A percentile compares a stretch with the other conserved stretches of the same genome.
These are phyloP conservation scores for Cryptomeria japonica DNA, from an alignment of 75 land plant genomes.

Conservation along the genomic window DNA sequence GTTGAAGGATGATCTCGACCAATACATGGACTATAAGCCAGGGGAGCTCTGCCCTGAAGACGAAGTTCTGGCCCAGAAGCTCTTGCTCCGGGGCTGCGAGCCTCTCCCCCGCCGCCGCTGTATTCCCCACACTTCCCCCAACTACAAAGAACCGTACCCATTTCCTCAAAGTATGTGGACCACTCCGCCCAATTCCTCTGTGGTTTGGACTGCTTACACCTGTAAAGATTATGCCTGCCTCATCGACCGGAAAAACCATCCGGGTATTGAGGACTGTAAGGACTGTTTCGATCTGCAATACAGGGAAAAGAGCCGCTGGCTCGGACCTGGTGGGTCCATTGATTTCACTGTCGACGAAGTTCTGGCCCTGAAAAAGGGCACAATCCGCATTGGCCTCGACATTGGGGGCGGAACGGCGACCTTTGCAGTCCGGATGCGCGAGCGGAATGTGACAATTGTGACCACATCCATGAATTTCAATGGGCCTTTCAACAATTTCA, in stretches of 20 bases:
- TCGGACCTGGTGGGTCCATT: slow-evolving; percentile 15
- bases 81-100: slow-evolving; percentile 69
- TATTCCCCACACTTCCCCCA: slow-evolving; percentile 45
- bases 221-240: no score
- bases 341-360: slow-evolving; percentile 55
- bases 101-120: slow-evolving; percentile 75
- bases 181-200: no score
- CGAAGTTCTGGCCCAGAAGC: slow-evolving; percentile 45
- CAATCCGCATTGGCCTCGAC: slow-evolving; percentile 63
- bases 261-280: slow-evolving; percentile 29
- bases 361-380: slow-evolving; percentile 25
- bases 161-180: slow-evolving; percentile 61
- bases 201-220: no score
- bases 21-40: slow-evolving; percentile 46
- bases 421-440: slow-evolving; percentile 73
- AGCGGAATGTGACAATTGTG: slow-evolving; percentile 60
- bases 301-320: slow-evolving; percentile 59
- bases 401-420: slow-evolving; percentile 71
- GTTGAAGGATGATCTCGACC: slow-evolving; percentile 23
- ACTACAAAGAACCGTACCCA: slow-evolving; percentile 52
- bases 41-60: slow-evolving; percentile 19
- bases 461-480: slow-evolving; percentile 68
- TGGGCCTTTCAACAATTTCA: slow-evolving; percentile 73
- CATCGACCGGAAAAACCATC: no score
- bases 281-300: slow-evolving; percentile 81